Conservation (phyloP, 2,329 filamentous ascomycete species). For the Aspergillus udagawae region DNA sequence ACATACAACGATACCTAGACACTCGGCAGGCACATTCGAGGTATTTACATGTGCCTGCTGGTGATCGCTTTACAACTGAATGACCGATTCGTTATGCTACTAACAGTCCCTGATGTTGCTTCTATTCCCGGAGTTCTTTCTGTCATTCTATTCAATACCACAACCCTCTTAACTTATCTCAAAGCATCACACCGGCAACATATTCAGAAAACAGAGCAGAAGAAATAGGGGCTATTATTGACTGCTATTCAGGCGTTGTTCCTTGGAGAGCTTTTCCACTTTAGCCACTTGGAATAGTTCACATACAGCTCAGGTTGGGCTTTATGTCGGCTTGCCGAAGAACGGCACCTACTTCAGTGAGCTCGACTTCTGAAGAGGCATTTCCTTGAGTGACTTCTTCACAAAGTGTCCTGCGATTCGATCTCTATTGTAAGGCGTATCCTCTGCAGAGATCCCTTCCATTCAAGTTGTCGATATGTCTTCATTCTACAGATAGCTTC, state of each 20-base stretch:
- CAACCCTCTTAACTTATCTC: neutral
- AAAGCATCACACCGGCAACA: neutral
- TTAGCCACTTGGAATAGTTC: neutral
- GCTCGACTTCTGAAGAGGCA: too few species aligned
- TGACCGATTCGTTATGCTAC: neutral
- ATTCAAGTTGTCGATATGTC: too few species aligned
- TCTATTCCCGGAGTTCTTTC: neutral
- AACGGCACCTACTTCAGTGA: neutral
- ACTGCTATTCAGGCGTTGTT: neutral
- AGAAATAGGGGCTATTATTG: neutral
- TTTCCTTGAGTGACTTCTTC: too few species aligned
- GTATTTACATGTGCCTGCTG: too few species aligned
- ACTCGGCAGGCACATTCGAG: neutral
- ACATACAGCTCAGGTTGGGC: neutral
- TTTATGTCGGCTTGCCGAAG: neutral
- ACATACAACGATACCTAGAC: neutral
- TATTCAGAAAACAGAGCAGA: neutral
- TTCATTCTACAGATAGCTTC: neutral
- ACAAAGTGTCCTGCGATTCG: too few species aligned
- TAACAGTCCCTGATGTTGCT: too few species aligned
- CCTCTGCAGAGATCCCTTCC: too few species aligned
- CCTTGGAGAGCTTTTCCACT: neutral
- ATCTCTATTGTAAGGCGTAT: too few species aligned
- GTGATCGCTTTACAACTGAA: too few species aligned
- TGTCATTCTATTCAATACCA: neutral